Percentiles rank a stretch among this genome's conserved stretches.
Evolutionary conservation across 805 yeast species (phyloP).

Genomic region (Saccharomycopsis oosterbeekiorum): DNA sequence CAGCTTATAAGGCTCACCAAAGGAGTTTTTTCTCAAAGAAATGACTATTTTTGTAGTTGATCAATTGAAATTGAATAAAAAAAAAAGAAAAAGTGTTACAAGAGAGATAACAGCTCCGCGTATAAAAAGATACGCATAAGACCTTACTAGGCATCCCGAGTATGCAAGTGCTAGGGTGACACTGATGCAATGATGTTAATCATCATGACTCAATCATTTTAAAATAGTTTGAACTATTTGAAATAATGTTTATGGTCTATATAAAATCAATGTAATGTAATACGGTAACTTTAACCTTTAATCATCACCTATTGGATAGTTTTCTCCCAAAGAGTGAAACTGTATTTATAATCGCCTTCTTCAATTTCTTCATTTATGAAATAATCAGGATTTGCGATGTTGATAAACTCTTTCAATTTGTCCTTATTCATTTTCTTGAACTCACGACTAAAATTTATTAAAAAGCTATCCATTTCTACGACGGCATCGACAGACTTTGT

Average conservation of each 20-base stretch:
- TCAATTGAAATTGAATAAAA: no score
- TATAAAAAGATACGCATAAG: background rate
- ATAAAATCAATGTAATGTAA: no score
- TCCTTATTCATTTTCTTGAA: conserved; percentile 29
- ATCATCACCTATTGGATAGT: background rate
- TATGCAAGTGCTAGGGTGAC: background rate
- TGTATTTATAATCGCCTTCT: conserved; percentile 46
- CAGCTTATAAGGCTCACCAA: no score
- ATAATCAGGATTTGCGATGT: conserved; percentile 22
- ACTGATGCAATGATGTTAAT: background rate
- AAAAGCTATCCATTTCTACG: conserved; percentile 59
- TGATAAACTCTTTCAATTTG: conserved; percentile 32
- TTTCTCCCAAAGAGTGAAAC: conserved; percentile 50
- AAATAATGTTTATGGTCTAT: no score
- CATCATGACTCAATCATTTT: no score
- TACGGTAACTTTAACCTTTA: no score
- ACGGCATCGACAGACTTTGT: conserved; percentile 24
- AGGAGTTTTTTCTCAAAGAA: no score
- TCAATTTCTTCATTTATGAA: conserved; percentile 23
- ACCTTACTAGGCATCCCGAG: background rate
- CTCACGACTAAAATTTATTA: conserved; percentile 22
- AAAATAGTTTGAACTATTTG: no score
- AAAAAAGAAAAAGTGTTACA: no score
- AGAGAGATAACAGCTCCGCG: no score
- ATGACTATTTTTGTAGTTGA: no score